phyloP scores from a whole-genome alignment of 2,329 filamentous ascomycete species.

The Lasiodiplodia sp. region DNA sequence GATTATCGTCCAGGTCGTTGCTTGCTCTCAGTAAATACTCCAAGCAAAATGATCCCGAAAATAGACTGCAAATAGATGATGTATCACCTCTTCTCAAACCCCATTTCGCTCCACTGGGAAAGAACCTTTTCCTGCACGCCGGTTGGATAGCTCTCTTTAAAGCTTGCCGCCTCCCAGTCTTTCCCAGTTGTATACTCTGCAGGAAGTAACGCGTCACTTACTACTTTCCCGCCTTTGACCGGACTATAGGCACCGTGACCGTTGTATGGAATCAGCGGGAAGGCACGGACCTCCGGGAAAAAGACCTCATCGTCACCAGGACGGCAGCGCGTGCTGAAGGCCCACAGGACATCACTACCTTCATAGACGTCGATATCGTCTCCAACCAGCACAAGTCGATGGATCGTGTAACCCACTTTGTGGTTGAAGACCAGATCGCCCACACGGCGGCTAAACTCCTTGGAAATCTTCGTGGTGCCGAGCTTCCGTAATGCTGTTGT shows the following conservation, averaged over 20 bases:
- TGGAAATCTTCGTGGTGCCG: neutral
- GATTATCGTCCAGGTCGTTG: too few relatives aligned
- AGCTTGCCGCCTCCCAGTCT: slow-evolving; percentile 45
- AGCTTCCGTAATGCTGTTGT: neutral
- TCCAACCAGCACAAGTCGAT: slow-evolving; percentile 56
- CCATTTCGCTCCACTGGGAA: too few relatives aligned
- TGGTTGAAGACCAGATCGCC: slow-evolving; percentile 54
- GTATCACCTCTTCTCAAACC: too few relatives aligned
- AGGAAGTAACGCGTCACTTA: slow-evolving; percentile 52
- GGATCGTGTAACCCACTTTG: slow-evolving; percentile 54
- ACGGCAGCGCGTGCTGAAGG: slow-evolving; percentile 57
- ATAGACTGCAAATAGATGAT: too few relatives aligned
- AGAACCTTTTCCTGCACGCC: slow-evolving; percentile 50
- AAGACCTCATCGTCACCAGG: slow-evolving; percentile 53
- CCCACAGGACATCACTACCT: slow-evolving; percentile 58
- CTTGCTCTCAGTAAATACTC: too few relatives aligned
- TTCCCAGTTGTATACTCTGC: slow-evolving; percentile 45
- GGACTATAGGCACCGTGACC: slow-evolving; percentile 48
- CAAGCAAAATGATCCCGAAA: too few relatives aligned
- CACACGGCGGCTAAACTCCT: slow-evolving; percentile 37
- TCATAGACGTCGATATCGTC: slow-evolving; percentile 60
- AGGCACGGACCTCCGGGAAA: slow-evolving; percentile 54
- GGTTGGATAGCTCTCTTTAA: slow-evolving; percentile 47
- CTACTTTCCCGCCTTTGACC: slow-evolving; percentile 54
- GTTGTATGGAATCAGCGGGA: slow-evolving; percentile 58